These are phyloP conservation scores for Aurifilum marmelostoma DNA, from an alignment of 2,329 filamentous ascomycete species.

Conservation along the genomic window DNA sequence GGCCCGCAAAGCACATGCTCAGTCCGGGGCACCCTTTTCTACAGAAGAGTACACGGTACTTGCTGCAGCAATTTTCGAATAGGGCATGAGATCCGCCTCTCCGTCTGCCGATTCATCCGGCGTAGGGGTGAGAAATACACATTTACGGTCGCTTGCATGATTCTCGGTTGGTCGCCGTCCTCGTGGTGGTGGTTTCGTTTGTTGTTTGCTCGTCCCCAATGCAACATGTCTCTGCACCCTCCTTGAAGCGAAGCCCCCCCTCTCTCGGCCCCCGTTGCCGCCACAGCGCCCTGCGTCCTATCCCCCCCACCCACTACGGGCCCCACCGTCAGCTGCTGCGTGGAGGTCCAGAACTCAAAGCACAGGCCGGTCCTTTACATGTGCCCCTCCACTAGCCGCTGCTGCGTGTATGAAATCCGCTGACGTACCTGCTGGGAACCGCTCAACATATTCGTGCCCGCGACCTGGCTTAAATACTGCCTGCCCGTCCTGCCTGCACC, in stretches of 20 bases:
- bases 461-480: neutral
- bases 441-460: neutral
- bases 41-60: neutral
- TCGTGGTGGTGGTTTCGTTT: neutral
- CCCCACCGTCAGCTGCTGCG: constrained; percentile 3
- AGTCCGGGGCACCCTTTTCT: neutral
- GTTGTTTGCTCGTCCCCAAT: neutral
- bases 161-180: neutral
- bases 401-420: neutral
- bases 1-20: neutral
- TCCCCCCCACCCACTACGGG: neutral
- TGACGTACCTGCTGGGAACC: neutral
- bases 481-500: neutral
- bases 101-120: neutral
- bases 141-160: neutral
- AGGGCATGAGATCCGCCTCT: neutral
- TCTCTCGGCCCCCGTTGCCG: too few relatives aligned
- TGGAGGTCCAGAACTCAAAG: neutral
- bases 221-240: neutral
- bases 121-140: neutral
- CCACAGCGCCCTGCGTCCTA: neutral
- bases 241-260: neutral
- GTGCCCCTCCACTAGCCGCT: neutral
- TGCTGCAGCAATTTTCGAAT: neutral
- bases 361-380: neutral